A percentile compares a stretch with the other conserved stretches of the same genome.
phyloP scores from a whole-genome alignment of 352 stramenopile genomes.

The Lagenidium giganteum region DNA sequence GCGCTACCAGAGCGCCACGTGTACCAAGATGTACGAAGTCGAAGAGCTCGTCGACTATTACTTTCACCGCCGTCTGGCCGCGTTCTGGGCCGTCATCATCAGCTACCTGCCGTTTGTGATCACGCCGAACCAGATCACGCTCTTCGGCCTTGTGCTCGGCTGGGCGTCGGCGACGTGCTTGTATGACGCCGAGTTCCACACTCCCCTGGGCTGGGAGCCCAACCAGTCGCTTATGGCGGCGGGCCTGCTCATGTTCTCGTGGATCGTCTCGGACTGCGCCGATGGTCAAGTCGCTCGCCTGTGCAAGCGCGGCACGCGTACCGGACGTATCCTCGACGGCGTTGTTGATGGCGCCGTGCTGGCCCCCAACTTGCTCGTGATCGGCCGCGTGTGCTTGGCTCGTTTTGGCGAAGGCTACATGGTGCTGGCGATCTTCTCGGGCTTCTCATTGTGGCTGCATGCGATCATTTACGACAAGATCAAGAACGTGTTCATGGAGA shows the following conservation, averaged over 20 bases:
- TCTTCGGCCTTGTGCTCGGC: conserved; percentile 68
- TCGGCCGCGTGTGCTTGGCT: conserved; percentile 46
- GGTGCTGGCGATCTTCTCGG: conserved; percentile 40
- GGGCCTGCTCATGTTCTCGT: conserved; percentile 65
- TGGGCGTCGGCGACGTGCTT: conserved; percentile 64
- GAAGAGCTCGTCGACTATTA: conserved; percentile 85
- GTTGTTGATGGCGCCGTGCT: conserved; percentile 75
- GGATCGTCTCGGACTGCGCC: conserved; percentile 84
- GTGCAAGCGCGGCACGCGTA: conserved; percentile 78
- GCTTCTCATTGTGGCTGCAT: conserved; percentile 74
- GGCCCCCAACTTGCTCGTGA: conserved; percentile 61
- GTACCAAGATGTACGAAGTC: conserved; percentile 86
- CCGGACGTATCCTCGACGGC: conserved; percentile 73
- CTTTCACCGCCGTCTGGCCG: conserved; percentile 72
- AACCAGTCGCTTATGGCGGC: conserved; percentile 47
- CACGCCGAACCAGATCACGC: conserved; percentile 83
- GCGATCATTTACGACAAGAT: conserved; percentile 84
- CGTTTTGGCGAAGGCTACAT: conserved; percentile 54
- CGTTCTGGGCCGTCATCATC: conserved; percentile 66
- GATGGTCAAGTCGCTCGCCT: conserved; percentile 78
- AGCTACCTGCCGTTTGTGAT: conserved; percentile 83
- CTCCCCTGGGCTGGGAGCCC: conserved; percentile 54
- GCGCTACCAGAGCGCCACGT: conserved; percentile 65
- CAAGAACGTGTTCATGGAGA: conserved; percentile 88
- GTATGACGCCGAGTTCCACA: conserved; percentile 81